Conservation (phyloP, 345 rosid genomes). For the Raphanus raphanistrum region DNA sequence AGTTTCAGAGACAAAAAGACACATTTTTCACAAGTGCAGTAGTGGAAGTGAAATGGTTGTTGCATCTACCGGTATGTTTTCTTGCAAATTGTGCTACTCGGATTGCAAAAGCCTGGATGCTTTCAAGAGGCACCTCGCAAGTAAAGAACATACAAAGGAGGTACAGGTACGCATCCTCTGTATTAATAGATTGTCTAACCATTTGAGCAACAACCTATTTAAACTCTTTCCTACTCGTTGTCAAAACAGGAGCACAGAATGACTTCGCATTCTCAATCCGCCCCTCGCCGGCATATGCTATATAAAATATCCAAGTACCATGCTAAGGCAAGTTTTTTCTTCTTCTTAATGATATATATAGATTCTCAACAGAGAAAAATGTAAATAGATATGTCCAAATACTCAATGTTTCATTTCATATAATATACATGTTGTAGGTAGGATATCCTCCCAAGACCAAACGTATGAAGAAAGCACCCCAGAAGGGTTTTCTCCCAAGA, state of each 20-base stretch:
- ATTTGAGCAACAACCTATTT: not conserved
- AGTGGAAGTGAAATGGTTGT: not conserved
- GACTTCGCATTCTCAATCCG: not conserved
- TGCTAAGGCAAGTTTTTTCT: not conserved
- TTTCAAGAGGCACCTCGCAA: not conserved
- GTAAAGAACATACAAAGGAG: not conserved
- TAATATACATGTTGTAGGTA: not conserved
- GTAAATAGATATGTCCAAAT: not conserved
- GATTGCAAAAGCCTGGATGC: not conserved
- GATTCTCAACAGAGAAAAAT: not conserved
- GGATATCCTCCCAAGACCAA: not conserved
- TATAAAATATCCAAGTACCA: not conserved
- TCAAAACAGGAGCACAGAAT: no score
- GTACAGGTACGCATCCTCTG: not conserved
- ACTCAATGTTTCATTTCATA: not conserved
- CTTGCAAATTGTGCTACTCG: not conserved
- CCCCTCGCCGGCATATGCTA: not conserved
- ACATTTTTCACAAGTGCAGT: not conserved
- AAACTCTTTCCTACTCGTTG: not conserved
- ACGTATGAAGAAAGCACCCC: not conserved
- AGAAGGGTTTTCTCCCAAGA: not conserved
- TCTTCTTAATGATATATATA: not conserved
- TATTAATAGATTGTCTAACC: not conserved
- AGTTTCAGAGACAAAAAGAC: not conserved
- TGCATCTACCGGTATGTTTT: not conserved